A percentile compares a stretch with the other conserved stretches of the same genome.
phyloP scores from a whole-genome alignment of 495 filamentous ascomycete genomes.

The Xanthoparmelia taractica region DNA sequence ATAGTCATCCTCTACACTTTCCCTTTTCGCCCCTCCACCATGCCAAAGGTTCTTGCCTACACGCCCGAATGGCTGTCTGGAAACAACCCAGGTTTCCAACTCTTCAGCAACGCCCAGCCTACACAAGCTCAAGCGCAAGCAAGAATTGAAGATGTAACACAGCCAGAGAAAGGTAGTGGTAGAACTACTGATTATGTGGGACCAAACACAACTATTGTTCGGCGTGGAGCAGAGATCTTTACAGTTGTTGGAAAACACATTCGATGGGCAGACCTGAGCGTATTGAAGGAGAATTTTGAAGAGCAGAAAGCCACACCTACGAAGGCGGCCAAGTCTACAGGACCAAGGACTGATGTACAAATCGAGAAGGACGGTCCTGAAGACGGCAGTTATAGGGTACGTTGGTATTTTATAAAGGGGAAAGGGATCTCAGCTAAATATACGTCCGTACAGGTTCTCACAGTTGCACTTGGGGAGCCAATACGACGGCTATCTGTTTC shows the following conservation, averaged over 20 bases:
- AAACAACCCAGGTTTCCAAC: constrained; percentile 61
- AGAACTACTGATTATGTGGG: constrained; percentile 37
- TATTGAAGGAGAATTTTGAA: constrained; percentile 66
- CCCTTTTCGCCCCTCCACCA: constrained; percentile 30
- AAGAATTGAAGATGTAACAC: constrained; percentile 18
- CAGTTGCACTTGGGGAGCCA: constrained; percentile 60
- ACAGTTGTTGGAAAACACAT: constrained; percentile 78
- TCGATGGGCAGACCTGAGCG: constrained; percentile 71
- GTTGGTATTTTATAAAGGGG: background rate
- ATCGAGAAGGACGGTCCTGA: constrained; percentile 20
- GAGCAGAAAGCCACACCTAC: constrained; percentile 34
- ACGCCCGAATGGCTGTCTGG: constrained; percentile 76
- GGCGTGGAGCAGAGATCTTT: constrained; percentile 71
- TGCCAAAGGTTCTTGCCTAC: constrained; percentile 75
- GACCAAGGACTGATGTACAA: background rate
- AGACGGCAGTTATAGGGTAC: constrained; percentile 25
- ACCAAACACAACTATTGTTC: constrained; percentile 61
- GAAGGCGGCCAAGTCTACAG: constrained; percentile 16
- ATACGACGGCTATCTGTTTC: constrained; percentile 79
- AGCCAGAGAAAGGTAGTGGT: constrained; percentile 27
- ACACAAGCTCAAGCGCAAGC: constrained; percentile 24
- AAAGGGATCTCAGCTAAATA: constrained; percentile 1
- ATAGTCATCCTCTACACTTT: background rate
- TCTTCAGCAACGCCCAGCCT: constrained; percentile 49
- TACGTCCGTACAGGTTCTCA: constrained; percentile 39